Base-by-base conservation (phyloP, 345 rosid genomes). In the Sisymbrium irio region DNA sequence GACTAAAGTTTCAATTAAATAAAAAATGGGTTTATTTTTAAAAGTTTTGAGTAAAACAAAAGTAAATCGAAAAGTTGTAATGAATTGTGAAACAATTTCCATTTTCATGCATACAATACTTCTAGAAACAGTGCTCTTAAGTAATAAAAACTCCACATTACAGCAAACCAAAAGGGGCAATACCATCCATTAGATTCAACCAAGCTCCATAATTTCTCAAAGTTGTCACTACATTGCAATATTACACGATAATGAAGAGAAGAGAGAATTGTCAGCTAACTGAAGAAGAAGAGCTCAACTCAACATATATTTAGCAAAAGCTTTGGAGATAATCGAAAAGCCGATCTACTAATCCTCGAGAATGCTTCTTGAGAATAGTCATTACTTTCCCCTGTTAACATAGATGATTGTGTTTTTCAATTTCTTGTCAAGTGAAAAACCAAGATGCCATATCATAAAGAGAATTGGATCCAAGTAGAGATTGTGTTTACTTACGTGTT, bases 401-500 rank as follows among this genome's bases (percentile, higher is more conserved):
- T 28, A 30, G 7, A 7, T 65, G 12, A 4, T 65, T 8, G 41
- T 7, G 57, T 30, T 15, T 55, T 55, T 42, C 3, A 76, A 0
- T 19, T 9, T 62, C 35, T 33, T 35, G 69, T 12, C 3, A n/a
- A 8, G 20, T 67, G 61, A 19, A 4, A 59, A 58, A 62, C 41
- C 39, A 27, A 35, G 3, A 37, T 9, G 40, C 5, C 28, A 45
- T n/a, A 18, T 54, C 19, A 69, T 20, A 20, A 39, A 32, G 10
- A 19, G 5, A 60, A 36, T 25, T 20, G 30, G 14, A n/a, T n/a
- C 6, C 28, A 19, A 37, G 40, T 20, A 58, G 55, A 11, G 37
- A 65, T 5, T n/a, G 37, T 70, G 71, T 57, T 15, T 30, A 49
- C 85, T 87, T 84, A 94, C 89, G 93, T 75, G 84, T 81, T 94